phyloP scores from a whole-genome alignment of 768 basidiomycete species.

The Tricholoma sp. region DNA sequence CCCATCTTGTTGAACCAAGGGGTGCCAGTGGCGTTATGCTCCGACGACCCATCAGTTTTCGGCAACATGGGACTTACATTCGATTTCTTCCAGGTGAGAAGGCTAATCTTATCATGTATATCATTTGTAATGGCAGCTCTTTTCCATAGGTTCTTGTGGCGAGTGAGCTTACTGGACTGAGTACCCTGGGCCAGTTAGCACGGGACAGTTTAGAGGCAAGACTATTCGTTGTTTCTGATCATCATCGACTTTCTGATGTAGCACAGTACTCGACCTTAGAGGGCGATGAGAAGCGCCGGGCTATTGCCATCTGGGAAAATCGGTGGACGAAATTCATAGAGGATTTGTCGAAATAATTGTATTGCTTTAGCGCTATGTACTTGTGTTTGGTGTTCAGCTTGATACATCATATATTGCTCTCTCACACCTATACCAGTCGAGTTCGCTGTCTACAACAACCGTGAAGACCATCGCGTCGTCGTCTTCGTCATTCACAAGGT shows the following conservation, averaged over 20 bases:
- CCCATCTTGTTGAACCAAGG: conserved; percentile 70
- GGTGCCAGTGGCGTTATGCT: conserved; percentile 64
- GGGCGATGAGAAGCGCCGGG: conserved; percentile 37
- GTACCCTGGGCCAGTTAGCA: conserved; percentile 57
- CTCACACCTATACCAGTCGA: neutral
- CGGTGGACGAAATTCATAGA: conserved; percentile 14
- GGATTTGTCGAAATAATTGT: conserved; percentile 2
- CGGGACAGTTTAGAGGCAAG: conserved; percentile 60
- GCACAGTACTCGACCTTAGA: conserved; percentile 50
- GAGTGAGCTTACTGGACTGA: conserved; percentile 62
- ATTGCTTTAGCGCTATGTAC: conserved; percentile 4
- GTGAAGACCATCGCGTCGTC: neutral
- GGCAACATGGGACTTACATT: conserved; percentile 75
- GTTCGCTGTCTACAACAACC: neutral
- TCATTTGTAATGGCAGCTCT: neutral
- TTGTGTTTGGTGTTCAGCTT: conserved; percentile 8
- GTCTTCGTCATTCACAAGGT: conserved; percentile 14
- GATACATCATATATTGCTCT: neutral
- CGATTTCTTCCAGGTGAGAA: conserved; percentile 68
- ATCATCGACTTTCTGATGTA: neutral
- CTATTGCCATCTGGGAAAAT: conserved; percentile 41
- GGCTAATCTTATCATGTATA: neutral
- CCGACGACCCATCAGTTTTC: conserved; percentile 75
- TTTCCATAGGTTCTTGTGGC: conserved; percentile 51
- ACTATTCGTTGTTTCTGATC: neutral